Base-by-base conservation (phyloP, 371 early-diverging fungal genomes). In the Capillidium rhysosporum region DNA sequence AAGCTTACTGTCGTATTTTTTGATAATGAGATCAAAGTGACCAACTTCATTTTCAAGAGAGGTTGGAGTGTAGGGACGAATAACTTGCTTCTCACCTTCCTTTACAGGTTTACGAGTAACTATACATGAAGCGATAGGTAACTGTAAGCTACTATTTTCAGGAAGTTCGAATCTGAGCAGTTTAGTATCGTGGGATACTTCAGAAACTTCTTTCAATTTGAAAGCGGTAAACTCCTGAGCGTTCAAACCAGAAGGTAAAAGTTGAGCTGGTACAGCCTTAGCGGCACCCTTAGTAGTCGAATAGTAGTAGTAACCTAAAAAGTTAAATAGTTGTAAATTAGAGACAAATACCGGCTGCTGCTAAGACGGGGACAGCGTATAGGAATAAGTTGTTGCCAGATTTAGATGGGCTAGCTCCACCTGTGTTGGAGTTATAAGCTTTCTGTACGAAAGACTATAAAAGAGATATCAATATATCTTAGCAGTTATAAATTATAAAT, bases 41-140 rank as follows among this genome's bases (percentile, higher is more conserved):
- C 86, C 89, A 44, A 69, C 65, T 26, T 71, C 72, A 45, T 82
- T 75, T 57, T 76, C 73, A 24, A 75, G 67, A 20, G 80, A 76
- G 38, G 82, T 78, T 1, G 95, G 95, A 20, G 95, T 94, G 72
- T 94, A 94, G 18, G 91, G 88, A 51, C 92, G 84, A 53, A 89
- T 77, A 26, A 81, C 72, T 54, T 68, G 71, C 41, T 77, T 81
- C 49, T 81, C 78, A 41, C 65, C 65, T 59, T 75, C 75, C 44
- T 69, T 70, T 51, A 75, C 75, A 56, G 69, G 66, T 51, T 75
- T 74, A 64, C 78, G 77, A 28, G 85, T 80, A 40, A 90, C 69
- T 38, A 92, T 69, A 61, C 84, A 87, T 48, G 86, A 84, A 3
- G 92, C 80, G 14, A 85, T 74, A 31, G 80, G 76, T 57, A 92